phyloP scores from a whole-genome alignment of 106 monocot genomes.

The Ottelia alismoides region DNA sequence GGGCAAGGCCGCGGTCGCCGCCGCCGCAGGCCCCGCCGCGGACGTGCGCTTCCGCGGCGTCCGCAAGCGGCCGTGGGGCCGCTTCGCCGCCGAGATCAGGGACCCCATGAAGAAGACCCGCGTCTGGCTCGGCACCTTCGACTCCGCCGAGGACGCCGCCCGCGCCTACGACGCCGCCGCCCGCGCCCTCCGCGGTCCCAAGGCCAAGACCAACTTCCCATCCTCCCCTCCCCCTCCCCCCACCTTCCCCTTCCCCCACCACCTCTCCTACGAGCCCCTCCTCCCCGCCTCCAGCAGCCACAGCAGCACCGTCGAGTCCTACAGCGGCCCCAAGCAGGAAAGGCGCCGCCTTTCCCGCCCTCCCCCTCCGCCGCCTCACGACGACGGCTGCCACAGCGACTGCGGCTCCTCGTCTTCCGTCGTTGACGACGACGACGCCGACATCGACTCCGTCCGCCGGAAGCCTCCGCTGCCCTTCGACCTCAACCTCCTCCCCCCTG shows the following conservation, averaged over 20 bases:
- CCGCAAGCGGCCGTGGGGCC: slow-evolving; percentile 8
- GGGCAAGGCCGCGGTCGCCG: no score
- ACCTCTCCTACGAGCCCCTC: background rate
- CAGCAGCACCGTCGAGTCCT: slow-evolving; percentile 65
- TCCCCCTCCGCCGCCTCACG: slow-evolving; percentile 3
- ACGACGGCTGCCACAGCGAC: slow-evolving; percentile 38
- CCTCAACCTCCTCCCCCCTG: slow-evolving; percentile 26
- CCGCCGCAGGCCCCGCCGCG: no score
- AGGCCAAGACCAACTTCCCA: slow-evolving; percentile 9
- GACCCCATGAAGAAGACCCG: slow-evolving; percentile 6
- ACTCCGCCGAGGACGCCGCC: slow-evolving; percentile 88
- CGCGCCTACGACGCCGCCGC: slow-evolving; percentile 56
- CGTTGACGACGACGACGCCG: slow-evolving; percentile 29
- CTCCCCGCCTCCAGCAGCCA: slow-evolving; percentile 48
- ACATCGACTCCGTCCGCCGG: slow-evolving; percentile 7
- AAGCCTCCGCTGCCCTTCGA: slow-evolving; percentile 25
- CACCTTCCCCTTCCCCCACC: slow-evolving; percentile 1
- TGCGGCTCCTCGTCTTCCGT: slow-evolving; percentile 54
- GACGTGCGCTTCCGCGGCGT: no score
- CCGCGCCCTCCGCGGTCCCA: slow-evolving; percentile 4
- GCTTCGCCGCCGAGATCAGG: slow-evolving; percentile 14
- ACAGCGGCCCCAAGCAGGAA: slow-evolving; percentile 40
- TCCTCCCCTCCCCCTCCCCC: background rate
- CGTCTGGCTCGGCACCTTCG: slow-evolving; percentile 84
- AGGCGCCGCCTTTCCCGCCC: slow-evolving; percentile 1